A percentile compares a stretch with the other conserved stretches of the same genome.
Conservation (phyloP, 1,284 basidiomycete genomes). For the Schizophyllum amplum region DNA sequence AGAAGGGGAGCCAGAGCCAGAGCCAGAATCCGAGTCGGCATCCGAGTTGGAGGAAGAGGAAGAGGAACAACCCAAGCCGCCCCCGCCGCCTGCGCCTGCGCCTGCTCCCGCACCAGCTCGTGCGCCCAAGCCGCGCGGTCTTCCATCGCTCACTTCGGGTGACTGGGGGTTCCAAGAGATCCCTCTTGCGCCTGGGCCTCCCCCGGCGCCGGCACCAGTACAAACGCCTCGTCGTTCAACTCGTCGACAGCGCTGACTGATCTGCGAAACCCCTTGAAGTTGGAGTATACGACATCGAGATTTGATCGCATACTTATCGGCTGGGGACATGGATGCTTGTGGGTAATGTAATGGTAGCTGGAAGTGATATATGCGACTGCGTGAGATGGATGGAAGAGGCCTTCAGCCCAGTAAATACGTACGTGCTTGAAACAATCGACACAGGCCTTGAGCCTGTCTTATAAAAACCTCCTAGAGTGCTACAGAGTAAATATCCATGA, state of each 20-base stretch:
- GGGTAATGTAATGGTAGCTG: neutral
- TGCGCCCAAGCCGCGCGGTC: neutral
- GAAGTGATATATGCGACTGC: neutral
- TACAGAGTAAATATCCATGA: neutral
- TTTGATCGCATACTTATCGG: neutral
- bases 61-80: neutral
- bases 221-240: neutral
- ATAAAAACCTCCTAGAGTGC: neutral
- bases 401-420: neutral
- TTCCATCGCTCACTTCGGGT: slow-evolving; percentile 9
- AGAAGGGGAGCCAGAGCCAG: neutral
- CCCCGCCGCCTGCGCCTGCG: too few relatives aligned
- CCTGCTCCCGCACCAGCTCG: too few relatives aligned
- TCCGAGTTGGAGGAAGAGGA: neutral
- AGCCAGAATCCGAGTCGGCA: neutral
- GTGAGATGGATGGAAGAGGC: neutral
- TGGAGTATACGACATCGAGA: neutral
- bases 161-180: slow-evolving; percentile 18
- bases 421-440: neutral
- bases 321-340: neutral
- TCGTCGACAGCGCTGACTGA: neutral
- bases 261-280: too few relatives aligned
- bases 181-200: slow-evolving; percentile 12
- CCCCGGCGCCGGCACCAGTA: neutral
- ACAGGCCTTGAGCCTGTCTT: neutral